Evolutionary conservation across 352 stramenopile genomes (phyloP).

Genomic region (Globisporangium canariense): DNA sequence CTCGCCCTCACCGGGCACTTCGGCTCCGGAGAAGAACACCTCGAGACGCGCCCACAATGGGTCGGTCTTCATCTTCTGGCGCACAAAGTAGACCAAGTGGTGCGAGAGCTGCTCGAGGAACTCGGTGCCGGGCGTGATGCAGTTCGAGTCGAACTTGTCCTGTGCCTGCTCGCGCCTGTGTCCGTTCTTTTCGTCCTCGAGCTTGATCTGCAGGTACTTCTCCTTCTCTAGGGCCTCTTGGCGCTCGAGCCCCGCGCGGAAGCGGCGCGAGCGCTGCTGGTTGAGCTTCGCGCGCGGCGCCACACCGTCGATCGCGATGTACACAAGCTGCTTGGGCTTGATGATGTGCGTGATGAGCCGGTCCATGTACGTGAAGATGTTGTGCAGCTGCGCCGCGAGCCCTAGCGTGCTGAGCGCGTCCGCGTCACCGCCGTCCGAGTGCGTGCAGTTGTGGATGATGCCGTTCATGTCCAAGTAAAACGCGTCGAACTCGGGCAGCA

Average conservation of each 20-base stretch:
- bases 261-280: constrained; percentile 97
- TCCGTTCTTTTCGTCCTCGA: constrained; percentile 77
- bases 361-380: constrained; percentile 91
- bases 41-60: constrained; percentile 94
- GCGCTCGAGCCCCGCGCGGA: constrained; percentile 83
- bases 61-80: constrained; percentile 96
- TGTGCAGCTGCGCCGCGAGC: constrained; percentile 93
- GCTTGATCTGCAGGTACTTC: constrained; percentile 58
- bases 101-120: constrained; percentile 96
- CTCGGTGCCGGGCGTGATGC: constrained; percentile 99
- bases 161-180: constrained; percentile 22
- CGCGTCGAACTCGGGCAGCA: constrained; percentile 98
- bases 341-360: constrained; percentile 96
- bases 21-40: constrained; percentile 96
- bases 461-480: constrained; percentile 99
- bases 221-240: constrained; percentile 73
- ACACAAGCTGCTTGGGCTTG: constrained; percentile 95
- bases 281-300: constrained; percentile 99
- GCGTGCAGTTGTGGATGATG: constrained; percentile 99
- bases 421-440: constrained; percentile 91
- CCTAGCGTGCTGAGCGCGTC: constrained; percentile 88
- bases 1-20: constrained; percentile 98
- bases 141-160: constrained; percentile 98
- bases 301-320: constrained; percentile 98
- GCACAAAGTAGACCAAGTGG: constrained; percentile 91